Percentiles rank a stretch among this genome's conserved stretches.
Evolutionary conservation across 2,329 filamentous ascomycete species (phyloP).

Genomic region (Shiraia bambusicola): DNA sequence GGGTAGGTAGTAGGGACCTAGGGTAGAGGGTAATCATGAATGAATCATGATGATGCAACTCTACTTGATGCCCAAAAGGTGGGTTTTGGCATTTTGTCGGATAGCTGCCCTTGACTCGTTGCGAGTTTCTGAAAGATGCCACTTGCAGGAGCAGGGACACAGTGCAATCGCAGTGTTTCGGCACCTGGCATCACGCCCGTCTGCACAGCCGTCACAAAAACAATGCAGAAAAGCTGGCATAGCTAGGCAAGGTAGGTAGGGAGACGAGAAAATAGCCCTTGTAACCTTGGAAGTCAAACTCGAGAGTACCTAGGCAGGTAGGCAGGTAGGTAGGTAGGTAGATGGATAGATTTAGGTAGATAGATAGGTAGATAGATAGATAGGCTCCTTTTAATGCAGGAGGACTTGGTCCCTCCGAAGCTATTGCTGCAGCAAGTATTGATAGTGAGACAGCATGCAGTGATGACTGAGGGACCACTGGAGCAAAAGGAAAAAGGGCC

Average conservation of each 20-base stretch:
- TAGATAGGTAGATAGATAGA: slow-evolving; percentile 7
- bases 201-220: slow-evolving; percentile 16
- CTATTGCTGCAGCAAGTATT: slow-evolving; percentile 25
- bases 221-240: slow-evolving; percentile 5
- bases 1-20: too few species aligned
- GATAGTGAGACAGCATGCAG: slow-evolving; percentile 11
- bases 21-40: too few species aligned
- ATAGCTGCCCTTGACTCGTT: background rate
- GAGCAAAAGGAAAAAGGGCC: background rate
- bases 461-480: background rate
- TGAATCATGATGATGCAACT: too few species aligned
- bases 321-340: too few species aligned
- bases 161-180: slow-evolving; percentile 3
- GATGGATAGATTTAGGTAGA: too few species aligned
- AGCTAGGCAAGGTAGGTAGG: slow-evolving; percentile 1
- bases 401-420: slow-evolving; percentile 19
- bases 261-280: background rate
- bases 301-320: too few species aligned
- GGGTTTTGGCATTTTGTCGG: too few species aligned
- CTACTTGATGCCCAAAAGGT: too few species aligned
- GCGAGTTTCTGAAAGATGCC: background rate
- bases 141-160: slow-evolving; percentile 3
- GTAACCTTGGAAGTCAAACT: too few species aligned
- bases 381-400: slow-evolving; percentile 13
- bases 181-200: slow-evolving; percentile 3